Evolutionary conservation across 2,329 filamentous ascomycete species (phyloP), one percentile per base, ranked within the genome.

Genomic region (Aspergillus udagawae): DNA sequence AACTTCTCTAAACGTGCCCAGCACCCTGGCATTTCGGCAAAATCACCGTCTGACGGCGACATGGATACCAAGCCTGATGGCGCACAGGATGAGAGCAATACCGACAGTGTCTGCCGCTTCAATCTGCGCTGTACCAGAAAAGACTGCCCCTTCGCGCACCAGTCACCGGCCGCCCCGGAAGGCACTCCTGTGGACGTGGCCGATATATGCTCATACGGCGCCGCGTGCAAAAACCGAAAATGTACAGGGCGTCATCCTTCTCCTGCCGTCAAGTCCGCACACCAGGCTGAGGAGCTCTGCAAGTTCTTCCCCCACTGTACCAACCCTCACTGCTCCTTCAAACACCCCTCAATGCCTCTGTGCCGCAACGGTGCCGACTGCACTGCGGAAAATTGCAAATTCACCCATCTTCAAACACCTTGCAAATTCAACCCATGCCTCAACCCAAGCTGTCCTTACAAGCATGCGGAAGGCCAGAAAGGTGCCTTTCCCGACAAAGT

Each of bases 341-440:
- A 88, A 73, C 94, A 99, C 71, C 92, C 92, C 0, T 84, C 83
- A 28, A 91, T 91, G 84, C 91, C 91, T 6, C 82, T 91, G 25
- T 99, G 94, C 79, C 87, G 91, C 58, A 97, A 97, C 71, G 94
- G 94, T 28, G 89, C 88, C 50, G 91, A 93, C 71, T 99, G 94
- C 80, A 87, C 87, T 38, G 86, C 85, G 3, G 78, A 86, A 12
- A 86, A 86, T 59, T 99, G 94, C 84, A 92, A 91, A 66, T 99
- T 96, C 71, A 92, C 90, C 12, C 94, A 99, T 76, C 78, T 89
- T 64, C 86, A 88, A 73, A 90, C 87, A 50, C 84, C 88, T 73
- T 99, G 94, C 86, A 92, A 87, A 72, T 97, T 89, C 78, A 92
- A 87, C 65, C 94, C 93, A 0, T 99, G 94, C 76, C 84, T 91